phyloP scores from a whole-genome alignment of 2,329 filamentous ascomycete species.

The Pyrenochaeta sp. region DNA sequence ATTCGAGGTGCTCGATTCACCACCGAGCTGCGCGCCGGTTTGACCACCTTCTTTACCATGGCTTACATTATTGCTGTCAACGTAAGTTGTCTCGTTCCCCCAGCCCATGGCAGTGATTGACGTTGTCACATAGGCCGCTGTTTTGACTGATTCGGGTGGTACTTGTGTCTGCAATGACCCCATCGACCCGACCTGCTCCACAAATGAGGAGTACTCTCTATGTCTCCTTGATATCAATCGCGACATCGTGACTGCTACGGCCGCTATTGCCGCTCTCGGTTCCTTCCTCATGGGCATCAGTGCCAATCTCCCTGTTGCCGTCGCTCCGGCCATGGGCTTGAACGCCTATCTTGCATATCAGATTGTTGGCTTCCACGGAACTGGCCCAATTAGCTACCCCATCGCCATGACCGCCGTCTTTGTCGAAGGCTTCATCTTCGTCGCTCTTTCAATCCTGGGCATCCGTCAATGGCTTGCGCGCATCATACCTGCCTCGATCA shows the following conservation, averaged over 20 bases:
- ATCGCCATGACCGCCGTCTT: slow-evolving; percentile 87
- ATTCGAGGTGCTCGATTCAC: slow-evolving; percentile 79
- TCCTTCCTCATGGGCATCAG: slow-evolving; percentile 83
- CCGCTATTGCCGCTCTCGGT: slow-evolving; percentile 80
- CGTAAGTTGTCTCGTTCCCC: slow-evolving; percentile 32
- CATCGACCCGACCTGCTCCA: slow-evolving; percentile 59
- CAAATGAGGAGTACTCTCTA: slow-evolving; percentile 66
- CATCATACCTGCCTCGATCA: slow-evolving; percentile 79
- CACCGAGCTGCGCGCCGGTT: slow-evolving; percentile 81
- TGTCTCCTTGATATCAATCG: slow-evolving; percentile 71
- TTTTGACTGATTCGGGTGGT: slow-evolving; percentile 75
- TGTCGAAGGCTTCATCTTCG: slow-evolving; percentile 86
- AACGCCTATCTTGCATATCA: slow-evolving; percentile 91
- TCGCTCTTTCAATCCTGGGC: slow-evolving; percentile 75
- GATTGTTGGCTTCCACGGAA: slow-evolving; percentile 79
- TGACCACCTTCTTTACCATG: slow-evolving; percentile 70
- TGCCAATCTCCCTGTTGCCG: slow-evolving; percentile 77
- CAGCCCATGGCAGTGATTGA: slow-evolving; percentile 11
- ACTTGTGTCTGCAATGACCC: slow-evolving; percentile 74
- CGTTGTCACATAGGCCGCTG: slow-evolving; percentile 51
- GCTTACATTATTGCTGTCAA: slow-evolving; percentile 70
- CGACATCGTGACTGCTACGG: slow-evolving; percentile 84
- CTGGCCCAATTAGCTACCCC: slow-evolving; percentile 70
- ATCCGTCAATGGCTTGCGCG: slow-evolving; percentile 72
- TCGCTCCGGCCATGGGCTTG: slow-evolving; percentile 79